Evolutionary conservation across 169 alveolate genomes (phyloP).

Genomic region (Plasmodium berghei): DNA sequence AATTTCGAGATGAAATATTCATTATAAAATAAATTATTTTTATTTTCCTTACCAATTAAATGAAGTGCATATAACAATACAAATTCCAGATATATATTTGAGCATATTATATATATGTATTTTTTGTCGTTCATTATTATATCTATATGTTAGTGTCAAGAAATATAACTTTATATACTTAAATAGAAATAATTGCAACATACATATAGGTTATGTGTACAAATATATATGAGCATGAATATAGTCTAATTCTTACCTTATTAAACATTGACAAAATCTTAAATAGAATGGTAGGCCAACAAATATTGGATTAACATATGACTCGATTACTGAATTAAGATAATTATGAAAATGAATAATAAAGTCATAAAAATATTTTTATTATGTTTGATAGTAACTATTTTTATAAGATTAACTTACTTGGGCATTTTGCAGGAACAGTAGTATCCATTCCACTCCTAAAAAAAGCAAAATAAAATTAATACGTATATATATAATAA

Average conservation of each 20-base stretch:
- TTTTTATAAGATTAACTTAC: conserved; percentile 8
- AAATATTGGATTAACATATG: conserved; percentile 85
- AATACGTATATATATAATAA: not conserved
- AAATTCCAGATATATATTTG: conserved; percentile 56
- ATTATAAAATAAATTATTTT: no score
- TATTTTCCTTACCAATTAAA: conserved; percentile 62
- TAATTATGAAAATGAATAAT: not conserved
- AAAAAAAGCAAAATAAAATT: not conserved
- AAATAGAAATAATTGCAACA: not conserved
- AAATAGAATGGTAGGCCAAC: conserved; percentile 87
- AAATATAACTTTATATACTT: conserved; percentile 85
- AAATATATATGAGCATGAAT: no score
- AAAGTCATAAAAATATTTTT: not conserved
- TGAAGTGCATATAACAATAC: conserved; percentile 75
- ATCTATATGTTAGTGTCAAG: conserved; percentile 86
- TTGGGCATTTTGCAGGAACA: conserved; percentile 62
- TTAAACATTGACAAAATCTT: conserved; percentile 88
- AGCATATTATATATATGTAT: conserved; percentile 51
- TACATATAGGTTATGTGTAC: no score
- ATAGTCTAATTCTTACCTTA: conserved; percentile 72
- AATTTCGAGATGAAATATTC: no score
- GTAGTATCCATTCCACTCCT: conserved; percentile 53
- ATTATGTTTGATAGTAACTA: not conserved
- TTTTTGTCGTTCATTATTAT: conserved; percentile 66
- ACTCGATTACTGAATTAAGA: conserved; percentile 56